Base-by-base conservation (phyloP, 2,329 filamentous ascomycete genomes). In the Phaeosphaeria sp. region DNA sequence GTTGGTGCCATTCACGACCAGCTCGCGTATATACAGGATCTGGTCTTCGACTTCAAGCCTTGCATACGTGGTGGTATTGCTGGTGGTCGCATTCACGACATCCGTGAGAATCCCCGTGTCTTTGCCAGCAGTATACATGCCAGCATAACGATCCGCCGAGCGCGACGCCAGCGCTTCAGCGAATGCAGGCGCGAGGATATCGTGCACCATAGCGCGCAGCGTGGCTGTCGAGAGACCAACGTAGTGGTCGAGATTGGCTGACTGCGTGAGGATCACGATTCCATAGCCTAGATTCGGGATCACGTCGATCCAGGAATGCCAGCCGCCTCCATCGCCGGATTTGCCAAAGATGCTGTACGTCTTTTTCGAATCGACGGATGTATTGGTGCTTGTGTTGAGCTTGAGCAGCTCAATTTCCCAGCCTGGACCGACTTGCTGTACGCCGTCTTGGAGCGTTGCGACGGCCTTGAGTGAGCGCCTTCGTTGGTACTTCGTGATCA, bases 231-330 rank as follows among this genome's bases (percentile, higher is more conserved):
- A 59, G 9, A 75, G 56, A 5, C 56, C 56, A 17, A 43, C 17
- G 30, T 68, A 74, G 5, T 60, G 52, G 0, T 53, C 36, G 3
- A 67, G 9, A 11, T 62, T 61, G 15, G 68, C 59, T 1, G 58
- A 49, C 27, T 72, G 68, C 8, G 60, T 54, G 1, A 75, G 47
- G 6, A 73, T 53, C 8, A 73, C 61, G 21, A 73, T 52, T 1
- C 72, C 72, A 43, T 74, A 75, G 6, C 72, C 72, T 1, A 74
- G 57, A 46, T 68, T 69, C 13, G 72, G 70, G 21, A 74, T 63
- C 1, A 64, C 57, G 27, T 75, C 72, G 8, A 75, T 67, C 69
- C 71, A 74, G 2, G 64, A 62, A 49, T 68, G 68, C 66, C 64
- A 75, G n/a, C 71, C 71, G 22, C 71, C 71, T 13, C 67, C 72